Evolutionary conservation across 1,284 basidiomycete genomes (phyloP).

Genomic region (Irpex sp.): DNA sequence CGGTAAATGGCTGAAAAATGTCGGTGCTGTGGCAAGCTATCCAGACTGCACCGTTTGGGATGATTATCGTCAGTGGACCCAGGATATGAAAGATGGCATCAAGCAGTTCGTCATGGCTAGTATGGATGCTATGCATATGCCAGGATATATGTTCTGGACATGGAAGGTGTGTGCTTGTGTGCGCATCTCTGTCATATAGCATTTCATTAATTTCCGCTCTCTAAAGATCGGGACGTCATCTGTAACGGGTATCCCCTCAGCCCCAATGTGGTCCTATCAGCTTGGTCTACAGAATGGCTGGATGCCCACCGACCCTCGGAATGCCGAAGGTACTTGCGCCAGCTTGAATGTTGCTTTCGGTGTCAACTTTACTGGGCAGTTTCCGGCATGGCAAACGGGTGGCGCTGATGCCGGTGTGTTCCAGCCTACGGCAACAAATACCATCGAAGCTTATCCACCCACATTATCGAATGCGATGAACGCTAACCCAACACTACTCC

Average conservation of each 20-base stretch:
- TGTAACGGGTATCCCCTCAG: conserved; percentile 33
- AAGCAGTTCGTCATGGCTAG: conserved; percentile 50
- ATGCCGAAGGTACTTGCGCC: conserved; percentile 60
- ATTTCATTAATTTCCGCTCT: not conserved
- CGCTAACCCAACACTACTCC: conserved; percentile 43
- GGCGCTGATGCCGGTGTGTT: conserved; percentile 65
- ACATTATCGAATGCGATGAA: conserved; percentile 41
- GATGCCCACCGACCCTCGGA: conserved; percentile 75
- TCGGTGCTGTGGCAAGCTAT: conserved; percentile 40
- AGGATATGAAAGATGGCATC: conserved; percentile 53
- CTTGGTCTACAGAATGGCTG: conserved; percentile 57
- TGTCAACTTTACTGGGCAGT: conserved; percentile 52
- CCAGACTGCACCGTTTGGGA: conserved; percentile 55
- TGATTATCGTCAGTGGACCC: conserved; percentile 59
- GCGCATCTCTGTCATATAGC: not conserved
- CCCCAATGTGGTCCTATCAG: conserved; percentile 48
- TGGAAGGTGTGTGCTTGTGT: conserved; percentile 48
- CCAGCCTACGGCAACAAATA: conserved; percentile 40
- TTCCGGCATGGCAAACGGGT: conserved; percentile 72
- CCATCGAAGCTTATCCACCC: conserved; percentile 52
- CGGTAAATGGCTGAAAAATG: conserved; percentile 66
- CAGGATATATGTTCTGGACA: conserved; percentile 63
- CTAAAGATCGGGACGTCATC: conserved; percentile 45
- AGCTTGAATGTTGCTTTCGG: conserved; percentile 40
- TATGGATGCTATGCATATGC: conserved; percentile 53